Conservation (phyloP, 805 yeast species). For the Naumovozyma baii region DNA sequence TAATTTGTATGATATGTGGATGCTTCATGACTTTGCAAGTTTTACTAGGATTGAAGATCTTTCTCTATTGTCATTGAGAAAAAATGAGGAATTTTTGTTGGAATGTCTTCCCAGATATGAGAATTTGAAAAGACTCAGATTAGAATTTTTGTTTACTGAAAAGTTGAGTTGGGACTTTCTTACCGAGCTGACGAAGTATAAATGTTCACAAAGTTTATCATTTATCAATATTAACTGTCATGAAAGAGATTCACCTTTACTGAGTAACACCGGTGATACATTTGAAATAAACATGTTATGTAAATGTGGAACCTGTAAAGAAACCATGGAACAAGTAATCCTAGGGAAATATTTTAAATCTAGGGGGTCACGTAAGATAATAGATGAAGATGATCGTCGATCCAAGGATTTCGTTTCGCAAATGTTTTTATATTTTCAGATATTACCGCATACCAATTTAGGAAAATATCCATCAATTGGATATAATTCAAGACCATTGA, state of each 20-base stretch:
- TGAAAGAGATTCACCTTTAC: conserved; percentile 14
- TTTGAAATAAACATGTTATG: conserved; percentile 17
- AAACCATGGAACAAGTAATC: conserved; percentile 22
- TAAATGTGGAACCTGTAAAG: conserved; percentile 21
- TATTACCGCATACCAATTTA: conserved; percentile 32
- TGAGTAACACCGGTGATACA: conserved; percentile 14
- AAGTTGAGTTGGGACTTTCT: conserved; percentile 13
- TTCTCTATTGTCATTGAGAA: conserved; percentile 28
- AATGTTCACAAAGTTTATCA: conserved; percentile 19
- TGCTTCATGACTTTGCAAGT: conserved; percentile 22
- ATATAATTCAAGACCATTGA: conserved; percentile 25
- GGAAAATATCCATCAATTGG: conserved; percentile 32
- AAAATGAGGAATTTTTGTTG: conserved; percentile 18
- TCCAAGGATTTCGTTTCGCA: conserved; percentile 25
- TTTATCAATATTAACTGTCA: conserved; percentile 29
- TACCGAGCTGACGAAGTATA: conserved; percentile 17
- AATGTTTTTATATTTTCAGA: conserved; percentile 24
- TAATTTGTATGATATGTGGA: conserved; percentile 19
- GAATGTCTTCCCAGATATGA: conserved; percentile 19
- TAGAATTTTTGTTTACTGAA: conserved; percentile 28
- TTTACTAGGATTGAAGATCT: conserved; percentile 27
- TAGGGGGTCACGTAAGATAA: conserved; percentile 17
- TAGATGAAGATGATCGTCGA: conserved; percentile 16
- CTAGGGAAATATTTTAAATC: conserved; percentile 25
- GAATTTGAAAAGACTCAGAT: conserved; percentile 24